These are phyloP conservation scores for Fusarium zealandicum DNA, from an alignment of 2,329 filamentous ascomycete genomes.

Conservation along the genomic window DNA sequence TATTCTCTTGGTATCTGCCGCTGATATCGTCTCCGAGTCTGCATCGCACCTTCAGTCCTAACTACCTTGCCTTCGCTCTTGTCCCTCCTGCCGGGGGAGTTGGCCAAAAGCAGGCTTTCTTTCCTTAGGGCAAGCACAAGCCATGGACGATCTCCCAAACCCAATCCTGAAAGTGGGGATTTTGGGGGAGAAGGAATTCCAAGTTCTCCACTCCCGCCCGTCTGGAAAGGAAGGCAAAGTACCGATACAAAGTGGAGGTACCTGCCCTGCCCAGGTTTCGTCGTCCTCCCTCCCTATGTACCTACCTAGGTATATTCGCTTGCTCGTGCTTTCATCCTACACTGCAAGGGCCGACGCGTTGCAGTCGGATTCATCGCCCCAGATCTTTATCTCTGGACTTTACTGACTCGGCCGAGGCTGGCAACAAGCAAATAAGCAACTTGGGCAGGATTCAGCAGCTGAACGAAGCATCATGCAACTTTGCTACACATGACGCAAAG, in stretches of 20 bases:
- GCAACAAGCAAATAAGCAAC: not conserved
- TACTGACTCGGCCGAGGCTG: no score
- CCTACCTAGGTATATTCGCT: no score
- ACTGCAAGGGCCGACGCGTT: not conserved
- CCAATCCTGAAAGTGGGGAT: slow-evolving; percentile 30
- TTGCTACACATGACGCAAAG: slow-evolving; percentile 15
- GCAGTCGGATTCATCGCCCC: not conserved
- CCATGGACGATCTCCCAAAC: slow-evolving; percentile 33
- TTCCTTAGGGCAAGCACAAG: slow-evolving; percentile 13
- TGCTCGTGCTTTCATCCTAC: no score
- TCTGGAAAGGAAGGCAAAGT: slow-evolving; percentile 7
- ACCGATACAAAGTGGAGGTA: slow-evolving; percentile 31
- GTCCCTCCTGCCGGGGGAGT: not conserved
- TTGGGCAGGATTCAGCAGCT: not conserved
- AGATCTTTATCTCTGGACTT: no score
- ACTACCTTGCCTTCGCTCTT: no score
- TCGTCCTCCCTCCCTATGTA: no score
- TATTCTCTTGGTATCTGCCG: not conserved
- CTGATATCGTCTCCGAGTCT: not conserved
- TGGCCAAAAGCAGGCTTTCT: slow-evolving; percentile 3
- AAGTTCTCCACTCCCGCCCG: slow-evolving; percentile 13
- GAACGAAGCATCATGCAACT: slow-evolving; percentile 6
- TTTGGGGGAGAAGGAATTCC: slow-evolving; percentile 19
- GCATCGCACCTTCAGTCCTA: slow-evolving; percentile 1
- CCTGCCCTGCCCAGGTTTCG: slow-evolving; percentile 2